Base-by-base conservation (phyloP, 2,329 filamentous ascomycete genomes). In the Pyrenochaeta sp. region DNA sequence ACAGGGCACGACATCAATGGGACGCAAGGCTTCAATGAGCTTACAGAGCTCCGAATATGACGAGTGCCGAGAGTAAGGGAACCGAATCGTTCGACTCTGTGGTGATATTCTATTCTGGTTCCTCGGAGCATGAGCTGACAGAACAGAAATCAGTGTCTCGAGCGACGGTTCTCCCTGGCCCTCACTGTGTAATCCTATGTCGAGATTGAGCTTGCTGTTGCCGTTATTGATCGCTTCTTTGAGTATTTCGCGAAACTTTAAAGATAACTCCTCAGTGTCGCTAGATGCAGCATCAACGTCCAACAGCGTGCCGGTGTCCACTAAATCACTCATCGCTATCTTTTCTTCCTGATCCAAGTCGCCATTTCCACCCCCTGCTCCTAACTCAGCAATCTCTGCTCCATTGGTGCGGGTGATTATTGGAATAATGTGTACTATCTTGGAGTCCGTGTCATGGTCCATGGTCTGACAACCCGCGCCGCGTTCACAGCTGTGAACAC, bases 31-130 rank as follows among this genome's bases (percentile, higher is more conserved):
- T 2, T 79, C 71, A 1, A 97, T 81, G 0, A 97, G 77, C 47
- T 86, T 77, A 58, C 91, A 89, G 2, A 96, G 82, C 71, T 97
- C 94, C 0, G 81, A 78, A 55, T 95, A 94, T 0, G 91, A 96
- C 0, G 94, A 96, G 73, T 98, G 94, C 1, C 94, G 85, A 0
- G 94, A 94, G 68, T 93, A 97, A 0, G 93, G 91, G 61, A 97
- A 97, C 17, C 78, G 81, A 20, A 77, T 76, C 0, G 66, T 63
- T 31, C 45, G 56, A 40, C 67, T 66, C 9, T 30, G 47, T 29
- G 45, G 53, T 7, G 27, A 17, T 7, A 37, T 31, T 5, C 37
- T 20, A 0, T 36, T 17, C 5, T 51, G 31, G 3, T 17, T 27
- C 41, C 59, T 52, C 1, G 49, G 54, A 18, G 49, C 60, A 32